Evolutionary conservation across 1,284 basidiomycete species (phyloP).

Genomic region (Sporisorium iseilematis-ciliati): DNA sequence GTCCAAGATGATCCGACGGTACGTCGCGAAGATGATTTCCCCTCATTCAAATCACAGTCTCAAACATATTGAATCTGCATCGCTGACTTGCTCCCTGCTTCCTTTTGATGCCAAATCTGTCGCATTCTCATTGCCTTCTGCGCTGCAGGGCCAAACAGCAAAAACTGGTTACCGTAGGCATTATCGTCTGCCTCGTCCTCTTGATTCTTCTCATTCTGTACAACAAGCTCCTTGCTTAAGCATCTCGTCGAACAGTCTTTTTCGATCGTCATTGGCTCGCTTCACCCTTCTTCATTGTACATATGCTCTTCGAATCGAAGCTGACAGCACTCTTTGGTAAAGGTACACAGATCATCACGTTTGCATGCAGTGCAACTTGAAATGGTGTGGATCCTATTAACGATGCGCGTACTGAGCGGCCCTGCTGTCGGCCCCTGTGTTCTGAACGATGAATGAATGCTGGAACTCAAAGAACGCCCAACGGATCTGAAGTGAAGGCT

Average conservation of each 20-base stretch:
- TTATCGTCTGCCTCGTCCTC: conserved; percentile 66
- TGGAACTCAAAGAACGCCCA: conserved; percentile 29
- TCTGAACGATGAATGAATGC: background rate
- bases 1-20: conserved; percentile 76
- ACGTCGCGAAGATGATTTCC: conserved; percentile 48
- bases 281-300: background rate
- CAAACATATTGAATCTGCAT: background rate
- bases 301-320: conserved; percentile 2
- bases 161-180: conserved; percentile 65
- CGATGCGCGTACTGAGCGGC: background rate
- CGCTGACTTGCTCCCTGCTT: conserved; percentile 5
- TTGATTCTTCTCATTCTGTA: conserved; percentile 69
- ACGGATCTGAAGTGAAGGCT: conserved; percentile 28
- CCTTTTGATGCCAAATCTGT: no score
- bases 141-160: conserved; percentile 67
- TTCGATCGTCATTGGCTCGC: conserved; percentile 3
- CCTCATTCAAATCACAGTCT: background rate
- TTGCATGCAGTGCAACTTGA: background rate
- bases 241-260: background rate
- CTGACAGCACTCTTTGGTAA: background rate
- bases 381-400: background rate
- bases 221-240: conserved; percentile 61
- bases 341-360: background rate
- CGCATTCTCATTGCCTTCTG: background rate
- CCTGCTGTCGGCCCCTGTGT: no score